Percentiles rank a stretch among this genome's conserved stretches.
Conservation (phyloP, 177 flowering plant genomes). For the Vitis hybrid region DNA sequence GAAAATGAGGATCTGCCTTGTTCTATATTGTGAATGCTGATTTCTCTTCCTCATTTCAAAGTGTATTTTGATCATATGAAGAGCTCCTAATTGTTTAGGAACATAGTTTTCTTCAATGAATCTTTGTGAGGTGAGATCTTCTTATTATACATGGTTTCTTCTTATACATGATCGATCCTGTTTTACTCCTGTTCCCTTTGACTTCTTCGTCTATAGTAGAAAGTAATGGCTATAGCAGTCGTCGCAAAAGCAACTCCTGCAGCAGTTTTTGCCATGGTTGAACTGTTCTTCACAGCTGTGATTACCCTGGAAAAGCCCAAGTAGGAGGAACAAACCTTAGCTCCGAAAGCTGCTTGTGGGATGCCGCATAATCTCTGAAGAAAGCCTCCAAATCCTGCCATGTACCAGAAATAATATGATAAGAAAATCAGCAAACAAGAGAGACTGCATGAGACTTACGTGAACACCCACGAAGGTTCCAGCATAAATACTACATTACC, state of each 20-base stretch:
- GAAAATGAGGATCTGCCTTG: no score
- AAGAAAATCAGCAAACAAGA: background rate
- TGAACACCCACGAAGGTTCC: no score
- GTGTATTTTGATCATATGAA: no score
- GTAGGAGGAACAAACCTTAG: constrained; percentile 47
- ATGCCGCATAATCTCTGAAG: constrained; percentile 64
- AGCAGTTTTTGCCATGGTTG: constrained; percentile 15
- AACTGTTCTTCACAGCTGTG: constrained; percentile 4
- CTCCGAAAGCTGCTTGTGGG: constrained; percentile 83
- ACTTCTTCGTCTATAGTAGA: constrained; percentile 29
- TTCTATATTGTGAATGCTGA: no score
- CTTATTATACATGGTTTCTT: no score
- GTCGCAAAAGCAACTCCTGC: constrained; percentile 49
- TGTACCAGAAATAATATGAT: background rate
- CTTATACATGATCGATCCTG: no score
- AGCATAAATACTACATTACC: constrained; percentile 34
- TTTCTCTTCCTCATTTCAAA: no score
- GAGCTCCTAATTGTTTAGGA: no score
- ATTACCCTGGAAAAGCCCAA: background rate
- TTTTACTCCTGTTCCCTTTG: constrained; percentile 3
- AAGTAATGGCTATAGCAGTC: constrained; percentile 40
- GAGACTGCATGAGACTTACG: background rate
- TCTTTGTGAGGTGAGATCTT: no score
- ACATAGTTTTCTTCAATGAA: no score
- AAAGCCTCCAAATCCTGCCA: constrained; percentile 71